A percentile compares a stretch with the other conserved stretches of the same genome.
phyloP scores from a whole-genome alignment of 139 green algal genomes.

The Haematococcus lacustris region DNA sequence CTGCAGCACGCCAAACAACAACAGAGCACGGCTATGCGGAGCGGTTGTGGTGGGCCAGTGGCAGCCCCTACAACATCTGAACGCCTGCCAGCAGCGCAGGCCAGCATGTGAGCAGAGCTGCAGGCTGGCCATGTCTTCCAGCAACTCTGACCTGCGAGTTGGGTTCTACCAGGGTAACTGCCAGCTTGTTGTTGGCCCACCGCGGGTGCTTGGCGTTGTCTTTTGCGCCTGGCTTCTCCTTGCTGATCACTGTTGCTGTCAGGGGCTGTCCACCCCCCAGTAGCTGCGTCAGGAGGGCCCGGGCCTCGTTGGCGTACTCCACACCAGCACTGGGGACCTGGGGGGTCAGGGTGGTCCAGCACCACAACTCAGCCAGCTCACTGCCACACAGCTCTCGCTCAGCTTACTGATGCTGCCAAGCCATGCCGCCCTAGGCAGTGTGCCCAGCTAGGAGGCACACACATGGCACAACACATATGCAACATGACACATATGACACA shows the following conservation, averaged over 20 bases:
- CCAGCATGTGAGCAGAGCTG: background rate
- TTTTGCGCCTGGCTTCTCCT: constrained; percentile 28
- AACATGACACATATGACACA: too few relatives aligned
- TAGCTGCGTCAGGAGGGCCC: constrained; percentile 13
- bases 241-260: constrained; percentile 2
- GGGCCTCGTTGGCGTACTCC: constrained; percentile 23
- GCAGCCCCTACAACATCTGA: background rate
- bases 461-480: too few relatives aligned
- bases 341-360: too few relatives aligned
- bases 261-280: constrained; percentile 17
- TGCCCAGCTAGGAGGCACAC: too few relatives aligned
- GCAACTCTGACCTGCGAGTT: constrained; percentile 10
- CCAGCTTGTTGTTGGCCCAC: constrained; percentile 30
- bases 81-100: background rate
- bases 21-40: background rate
- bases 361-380: too few relatives aligned
- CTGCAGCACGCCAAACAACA: background rate
- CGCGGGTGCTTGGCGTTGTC: constrained; percentile 49
- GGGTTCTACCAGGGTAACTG: constrained; percentile 24
- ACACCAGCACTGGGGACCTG: constrained; percentile 14
- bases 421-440: too few relatives aligned
- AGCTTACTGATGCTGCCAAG: too few relatives aligned
- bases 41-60: background rate
- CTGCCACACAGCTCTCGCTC: too few relatives aligned
- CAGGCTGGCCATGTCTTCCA: too few relatives aligned